Base-by-base conservation (phyloP, 164 flowering plant genomes). In the Piper betle region DNA sequence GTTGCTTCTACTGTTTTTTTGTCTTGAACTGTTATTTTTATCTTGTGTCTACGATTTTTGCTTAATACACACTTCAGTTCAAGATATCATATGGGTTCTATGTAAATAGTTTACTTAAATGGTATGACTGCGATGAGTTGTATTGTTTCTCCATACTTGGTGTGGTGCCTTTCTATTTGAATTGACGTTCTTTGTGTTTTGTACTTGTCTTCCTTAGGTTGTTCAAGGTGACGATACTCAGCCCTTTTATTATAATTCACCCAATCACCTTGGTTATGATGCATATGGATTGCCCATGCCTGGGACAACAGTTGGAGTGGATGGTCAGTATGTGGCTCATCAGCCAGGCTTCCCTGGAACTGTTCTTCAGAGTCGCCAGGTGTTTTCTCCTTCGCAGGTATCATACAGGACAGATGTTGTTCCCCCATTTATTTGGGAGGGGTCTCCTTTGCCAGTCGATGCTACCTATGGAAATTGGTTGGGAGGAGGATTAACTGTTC, bases 191-290 rank as follows among this genome's bases (percentile, higher is more conserved):
- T 15, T 53, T 20, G 19, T 53, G 2, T 42, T 12, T 17, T 52
- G 13, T 13, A 41, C 59, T n/a, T n/a, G n/a, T n/a, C 52, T 53
- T 18, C 43, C 43, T 41, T 64, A 76, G 87, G 81, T 66, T 20
- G 62, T 81, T 69, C 83, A 77, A 68, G 76, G 73, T 37, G 84
- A 83, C 62, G 75, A 79, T 73, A 82, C 81, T 54, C 74, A 77
- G 54, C 69, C 78, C 38, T 39, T 78, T 39, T 81, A 72, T 64
- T 65, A 76, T 52, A 65, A 68, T 69, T 81, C 79, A 63, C 82
- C 77, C n/a, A 58, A 53, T 65, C 82, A 76, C 60, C 75, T 81
- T 43, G 74, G 73, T 46, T 81, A 73, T 58, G 58, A 59, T 68
- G 72, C 79, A 53, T 75, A 73, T 55, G 58, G 58, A n/a, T n/a